phyloP scores from a whole-genome alignment of 441 rosid species.

The Corymbia citriodora region DNA sequence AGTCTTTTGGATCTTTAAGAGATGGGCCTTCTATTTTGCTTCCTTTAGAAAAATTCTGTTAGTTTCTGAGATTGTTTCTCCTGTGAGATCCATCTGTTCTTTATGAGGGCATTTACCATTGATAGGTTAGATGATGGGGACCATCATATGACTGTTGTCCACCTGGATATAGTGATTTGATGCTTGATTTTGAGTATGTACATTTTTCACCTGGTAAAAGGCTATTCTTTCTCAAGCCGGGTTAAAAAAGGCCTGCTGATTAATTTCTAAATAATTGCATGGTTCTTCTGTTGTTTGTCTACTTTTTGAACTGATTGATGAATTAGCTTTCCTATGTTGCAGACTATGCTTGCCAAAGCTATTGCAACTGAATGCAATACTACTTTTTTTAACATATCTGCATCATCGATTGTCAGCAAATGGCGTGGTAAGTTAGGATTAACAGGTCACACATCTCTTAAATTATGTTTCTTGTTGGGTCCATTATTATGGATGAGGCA shows the following conservation, averaged over 20 bases:
- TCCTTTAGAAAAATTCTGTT: neutral
- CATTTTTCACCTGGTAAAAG: neutral
- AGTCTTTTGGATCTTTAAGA: neutral
- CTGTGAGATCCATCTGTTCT: neutral
- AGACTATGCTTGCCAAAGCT: constrained; percentile 99
- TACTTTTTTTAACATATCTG: constrained; percentile 96
- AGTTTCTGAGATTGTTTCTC: neutral
- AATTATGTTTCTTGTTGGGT: neutral
- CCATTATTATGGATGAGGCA: neutral
- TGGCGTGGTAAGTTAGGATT: constrained; percentile 61
- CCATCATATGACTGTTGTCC: neutral
- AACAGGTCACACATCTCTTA: neutral
- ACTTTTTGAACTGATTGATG: neutral
- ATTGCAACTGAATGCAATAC: constrained; percentile 99
- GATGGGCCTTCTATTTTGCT: neutral
- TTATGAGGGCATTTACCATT: neutral
- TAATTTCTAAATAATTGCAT: neutral
- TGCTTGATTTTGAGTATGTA: neutral
- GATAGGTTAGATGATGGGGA: neutral
- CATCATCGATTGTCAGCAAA: constrained; percentile 98
- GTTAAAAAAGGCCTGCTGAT: neutral
- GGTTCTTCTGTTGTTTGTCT: neutral
- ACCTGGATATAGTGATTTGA: neutral
- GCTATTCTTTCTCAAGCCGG: neutral
- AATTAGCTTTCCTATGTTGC: constrained; percentile 16